Conservation (phyloP, 495 filamentous ascomycete genomes). For the Jackrogersella multiformis region DNA sequence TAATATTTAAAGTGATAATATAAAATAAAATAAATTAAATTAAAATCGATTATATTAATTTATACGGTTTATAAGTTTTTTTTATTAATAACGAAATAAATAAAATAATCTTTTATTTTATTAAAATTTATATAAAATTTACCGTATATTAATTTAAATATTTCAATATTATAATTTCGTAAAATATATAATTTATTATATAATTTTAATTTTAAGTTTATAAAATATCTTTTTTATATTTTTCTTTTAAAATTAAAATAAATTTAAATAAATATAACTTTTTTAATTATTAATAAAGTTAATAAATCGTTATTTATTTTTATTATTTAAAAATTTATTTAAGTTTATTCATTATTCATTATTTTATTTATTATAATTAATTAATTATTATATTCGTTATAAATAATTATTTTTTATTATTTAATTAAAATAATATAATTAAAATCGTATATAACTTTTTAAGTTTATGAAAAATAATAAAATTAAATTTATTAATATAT, state of each 20-base stretch:
- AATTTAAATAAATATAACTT: constrained; percentile 9
- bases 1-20: constrained; percentile 7
- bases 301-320: not conserved
- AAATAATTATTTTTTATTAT: no score
- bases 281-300: not conserved
- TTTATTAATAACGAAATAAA: not conserved
- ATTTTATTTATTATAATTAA: constrained; percentile 1
- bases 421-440: constrained; percentile 4
- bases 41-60: not conserved
- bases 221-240: constrained; percentile 5
- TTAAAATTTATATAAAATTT: not conserved
- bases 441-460: constrained; percentile 11
- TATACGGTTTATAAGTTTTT: constrained; percentile 5
- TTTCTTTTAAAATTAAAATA: not conserved
- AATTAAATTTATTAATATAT: constrained; percentile 2
- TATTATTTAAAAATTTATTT: not conserved
- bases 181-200: constrained; percentile 5
- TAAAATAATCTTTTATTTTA: not conserved
- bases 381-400: no score
- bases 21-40: not conserved
- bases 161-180: not conserved
- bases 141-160: constrained; percentile 3
- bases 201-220: not conserved
- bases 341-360: not conserved
- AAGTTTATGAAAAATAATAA: not conserved